Conservation (phyloP, 2,329 filamentous ascomycete genomes). For the Fusarium dlaminii region DNA sequence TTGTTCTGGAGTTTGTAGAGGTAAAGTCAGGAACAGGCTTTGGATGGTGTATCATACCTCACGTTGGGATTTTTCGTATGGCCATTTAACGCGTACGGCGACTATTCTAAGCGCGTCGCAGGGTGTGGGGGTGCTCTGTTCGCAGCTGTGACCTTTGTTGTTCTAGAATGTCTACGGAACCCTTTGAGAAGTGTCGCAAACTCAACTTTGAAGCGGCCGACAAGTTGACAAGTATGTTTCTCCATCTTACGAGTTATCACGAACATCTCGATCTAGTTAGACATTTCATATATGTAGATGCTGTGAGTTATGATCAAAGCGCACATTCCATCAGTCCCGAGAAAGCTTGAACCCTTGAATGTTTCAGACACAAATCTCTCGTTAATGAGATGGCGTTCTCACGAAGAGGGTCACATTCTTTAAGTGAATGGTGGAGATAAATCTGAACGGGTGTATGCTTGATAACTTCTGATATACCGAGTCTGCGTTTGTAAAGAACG, state of each 20-base stretch:
- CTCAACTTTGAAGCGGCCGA: constrained; percentile 11
- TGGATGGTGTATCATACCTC: not conserved
- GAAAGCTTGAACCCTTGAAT: not conserved
- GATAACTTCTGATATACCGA: not conserved
- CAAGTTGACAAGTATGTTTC: constrained; percentile 17
- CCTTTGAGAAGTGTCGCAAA: not conserved
- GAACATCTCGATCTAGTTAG: constrained; percentile 10
- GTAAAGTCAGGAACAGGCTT: not conserved
- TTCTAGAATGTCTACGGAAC: constrained; percentile 30
- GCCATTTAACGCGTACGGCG: constrained; percentile 27
- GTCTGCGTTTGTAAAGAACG: not conserved
- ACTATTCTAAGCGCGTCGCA: constrained; percentile 30
- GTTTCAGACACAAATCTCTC: constrained; percentile 26
- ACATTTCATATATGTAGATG: not conserved
- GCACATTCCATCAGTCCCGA: constrained; percentile 17
- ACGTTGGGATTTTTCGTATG: constrained; percentile 6
- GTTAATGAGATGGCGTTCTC: constrained; percentile 6
- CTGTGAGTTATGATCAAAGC: not conserved
- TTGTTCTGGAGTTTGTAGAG: not conserved
- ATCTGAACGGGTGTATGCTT: constrained; percentile 2
- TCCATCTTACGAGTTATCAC: constrained; percentile 14
- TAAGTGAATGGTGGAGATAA: constrained; percentile 26
- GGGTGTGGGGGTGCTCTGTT: constrained; percentile 31
- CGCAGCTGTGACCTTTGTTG: not conserved
- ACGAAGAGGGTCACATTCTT: constrained; percentile 27